Base-by-base conservation (phyloP, 208 protist species). In the Leishmania tarentolae region DNA sequence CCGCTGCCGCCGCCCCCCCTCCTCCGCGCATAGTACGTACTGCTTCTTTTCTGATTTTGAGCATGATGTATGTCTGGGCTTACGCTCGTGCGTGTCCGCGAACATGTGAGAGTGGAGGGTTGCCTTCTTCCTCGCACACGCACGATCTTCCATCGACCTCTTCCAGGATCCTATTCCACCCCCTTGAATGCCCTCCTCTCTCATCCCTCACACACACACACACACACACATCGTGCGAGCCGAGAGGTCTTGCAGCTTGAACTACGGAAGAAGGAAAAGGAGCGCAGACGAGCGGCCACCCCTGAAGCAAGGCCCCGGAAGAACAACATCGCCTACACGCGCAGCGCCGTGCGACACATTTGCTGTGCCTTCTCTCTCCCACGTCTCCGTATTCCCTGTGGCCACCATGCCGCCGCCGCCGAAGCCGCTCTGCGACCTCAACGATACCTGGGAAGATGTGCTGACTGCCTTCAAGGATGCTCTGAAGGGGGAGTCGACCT, bases 391-490 rank as follows among this genome's bases (percentile, higher is more conserved):
- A 28, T 66, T 37, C 59, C 19, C 15, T 46, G 17, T 69, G 66
- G 66, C 47, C 47, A 24, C 66, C 31, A 87, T 86, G 83, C 75
- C 56, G 47, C 59, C 78, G 3, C 73, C 73, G 35, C 78, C 61
- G 19, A 85, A 86, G 79, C 83, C 85, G 17, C 56, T 91, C 37
- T 93, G 91, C 70, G 76, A 84, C 69, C 72, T 96, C 42, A 80
- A 96, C 65, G 90, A 91, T 31, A 94, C 88, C 37, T 96, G 93
- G 93, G 86, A 90, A 81, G 91, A 96, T 69, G 87, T 87, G 72
- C 81, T 93, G n/a, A 68, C 40, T 13, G 85, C 87, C 80, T 96
- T 94, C 85, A 68, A 86, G 59, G 71, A 78, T n/a, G 13, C 44
- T 42, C 82, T 94, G 46, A 83, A 80, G 61, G 78, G 80, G 19